Evolutionary conservation across 441 rosid species (phyloP).

Genomic region (Gossypium aridum): DNA sequence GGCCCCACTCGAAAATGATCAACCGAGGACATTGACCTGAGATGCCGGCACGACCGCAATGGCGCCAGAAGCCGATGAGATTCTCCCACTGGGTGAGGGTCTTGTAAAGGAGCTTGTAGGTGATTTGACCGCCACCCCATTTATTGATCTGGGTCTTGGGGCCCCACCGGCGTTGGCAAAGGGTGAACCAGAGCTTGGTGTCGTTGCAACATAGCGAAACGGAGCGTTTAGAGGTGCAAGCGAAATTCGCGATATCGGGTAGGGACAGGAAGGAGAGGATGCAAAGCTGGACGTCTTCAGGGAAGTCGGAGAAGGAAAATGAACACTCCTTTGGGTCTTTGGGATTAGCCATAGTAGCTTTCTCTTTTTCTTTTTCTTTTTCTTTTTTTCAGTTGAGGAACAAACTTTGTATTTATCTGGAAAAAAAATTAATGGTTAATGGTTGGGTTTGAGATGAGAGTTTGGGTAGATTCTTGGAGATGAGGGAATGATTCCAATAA

Average conservation of each 20-base stretch:
- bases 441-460: not conserved
- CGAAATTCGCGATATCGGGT: slow-evolving; percentile 57
- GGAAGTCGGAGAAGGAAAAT: slow-evolving; percentile 53
- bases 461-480: slow-evolving; percentile 21
- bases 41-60: slow-evolving; percentile 43
- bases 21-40: slow-evolving; percentile 45
- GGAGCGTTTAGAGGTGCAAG: slow-evolving; percentile 76
- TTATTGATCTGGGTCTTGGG: slow-evolving; percentile 56
- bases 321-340: slow-evolving; percentile 2
- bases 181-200: slow-evolving; percentile 60
- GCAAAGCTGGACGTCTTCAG: slow-evolving; percentile 79
- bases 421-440: not conserved
- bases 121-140: slow-evolving; percentile 67
- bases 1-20: slow-evolving; percentile 80
- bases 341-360: slow-evolving; percentile 15
- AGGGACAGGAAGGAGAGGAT: slow-evolving; percentile 74
- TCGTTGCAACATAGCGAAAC: slow-evolving; percentile 50
- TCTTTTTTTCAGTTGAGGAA: not conserved
- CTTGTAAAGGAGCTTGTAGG: slow-evolving; percentile 55
- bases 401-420: not conserved
- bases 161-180: slow-evolving; percentile 83
- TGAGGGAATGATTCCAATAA: slow-evolving; percentile 20
- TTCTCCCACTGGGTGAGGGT: slow-evolving; percentile 57
- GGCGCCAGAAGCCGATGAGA: slow-evolving; percentile 94
- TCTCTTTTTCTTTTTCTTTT: not conserved